phyloP scores from a whole-genome alignment of 1,284 basidiomycete genomes.

The Cutaneotrichosporon sp. region DNA sequence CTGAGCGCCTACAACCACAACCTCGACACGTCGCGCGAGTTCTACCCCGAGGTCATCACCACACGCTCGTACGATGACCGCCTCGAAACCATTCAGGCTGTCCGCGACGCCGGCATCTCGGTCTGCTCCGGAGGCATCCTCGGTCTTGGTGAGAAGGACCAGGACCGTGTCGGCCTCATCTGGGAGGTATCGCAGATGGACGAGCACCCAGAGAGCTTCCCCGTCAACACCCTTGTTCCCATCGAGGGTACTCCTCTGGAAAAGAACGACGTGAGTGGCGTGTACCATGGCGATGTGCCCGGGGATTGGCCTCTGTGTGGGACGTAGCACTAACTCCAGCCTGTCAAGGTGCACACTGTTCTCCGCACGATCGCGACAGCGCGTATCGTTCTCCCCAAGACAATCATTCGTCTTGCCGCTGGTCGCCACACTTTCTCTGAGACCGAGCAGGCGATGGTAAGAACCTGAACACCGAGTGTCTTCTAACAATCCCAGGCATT shows the following conservation, averaged over 20 bases:
- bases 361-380: conserved; percentile 93
- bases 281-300: no score
- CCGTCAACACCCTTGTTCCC: conserved; percentile 83
- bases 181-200: conserved; percentile 76
- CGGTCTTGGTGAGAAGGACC: conserved; percentile 85
- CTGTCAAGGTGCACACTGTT: conserved; percentile 73
- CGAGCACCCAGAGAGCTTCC: conserved; percentile 95
- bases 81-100: conserved; percentile 79
- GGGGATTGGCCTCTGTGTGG: no score
- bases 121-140: conserved; percentile 97
- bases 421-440: conserved; percentile 86
- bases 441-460: conserved; percentile 85
- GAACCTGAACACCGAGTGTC: background rate
- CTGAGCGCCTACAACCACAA: conserved; percentile 97
- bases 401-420: conserved; percentile 92
- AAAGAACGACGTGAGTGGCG: conserved; percentile 50
- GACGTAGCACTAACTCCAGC: conserved; percentile 64
- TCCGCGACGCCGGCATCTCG: conserved; percentile 90
- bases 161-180: conserved; percentile 88
- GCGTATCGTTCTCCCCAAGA: conserved; percentile 80
- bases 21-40: conserved; percentile 94
- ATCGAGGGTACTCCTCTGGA: conserved; percentile 59
- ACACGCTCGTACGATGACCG: conserved; percentile 92
- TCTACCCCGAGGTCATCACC: conserved; percentile 93
- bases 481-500: conserved; percentile 55